Evolutionary conservation across 768 basidiomycete species (phyloP).

Genomic region (Austroboletus festivus): DNA sequence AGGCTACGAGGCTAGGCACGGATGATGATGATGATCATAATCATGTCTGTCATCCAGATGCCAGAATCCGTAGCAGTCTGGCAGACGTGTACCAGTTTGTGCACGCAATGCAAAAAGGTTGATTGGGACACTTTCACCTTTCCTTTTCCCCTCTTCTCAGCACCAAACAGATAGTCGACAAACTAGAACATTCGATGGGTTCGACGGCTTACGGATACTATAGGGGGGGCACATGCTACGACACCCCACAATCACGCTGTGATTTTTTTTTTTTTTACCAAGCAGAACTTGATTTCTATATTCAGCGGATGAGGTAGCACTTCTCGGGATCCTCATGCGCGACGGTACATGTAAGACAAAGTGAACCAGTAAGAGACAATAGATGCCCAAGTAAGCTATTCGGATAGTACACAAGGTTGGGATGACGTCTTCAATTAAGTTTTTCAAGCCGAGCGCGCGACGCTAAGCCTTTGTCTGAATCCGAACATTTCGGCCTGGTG

Average conservation of each 20-base stretch:
- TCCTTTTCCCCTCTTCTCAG: constrained; percentile 5
- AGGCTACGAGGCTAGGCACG: neutral
- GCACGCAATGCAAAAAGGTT: neutral
- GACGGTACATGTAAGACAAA: too few species aligned
- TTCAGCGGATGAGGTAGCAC: neutral
- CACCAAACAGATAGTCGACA: neutral
- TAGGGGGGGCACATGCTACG: too few species aligned
- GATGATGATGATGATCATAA: too few species aligned
- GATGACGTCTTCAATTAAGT: too few species aligned
- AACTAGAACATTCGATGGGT: neutral
- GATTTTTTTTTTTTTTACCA: neutral
- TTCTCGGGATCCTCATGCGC: neutral
- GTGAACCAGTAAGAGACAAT: too few species aligned
- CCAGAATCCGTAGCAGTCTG: neutral
- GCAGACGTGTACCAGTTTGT: constrained; percentile 7
- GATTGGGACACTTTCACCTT: constrained; percentile 5
- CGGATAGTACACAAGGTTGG: too few species aligned
- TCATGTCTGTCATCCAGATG: neutral
- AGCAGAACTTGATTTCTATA: neutral
- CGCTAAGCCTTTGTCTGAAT: too few species aligned
- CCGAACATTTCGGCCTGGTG: too few species aligned
- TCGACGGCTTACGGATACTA: too few species aligned
- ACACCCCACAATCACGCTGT: too few species aligned
- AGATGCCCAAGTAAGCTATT: too few species aligned
- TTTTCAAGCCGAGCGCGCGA: too few species aligned